Percentiles rank a stretch among this genome's conserved stretches.
Evolutionary conservation across 192 early-diverging fungal genomes (phyloP).

Genomic region (Coemansia sp.): DNA sequence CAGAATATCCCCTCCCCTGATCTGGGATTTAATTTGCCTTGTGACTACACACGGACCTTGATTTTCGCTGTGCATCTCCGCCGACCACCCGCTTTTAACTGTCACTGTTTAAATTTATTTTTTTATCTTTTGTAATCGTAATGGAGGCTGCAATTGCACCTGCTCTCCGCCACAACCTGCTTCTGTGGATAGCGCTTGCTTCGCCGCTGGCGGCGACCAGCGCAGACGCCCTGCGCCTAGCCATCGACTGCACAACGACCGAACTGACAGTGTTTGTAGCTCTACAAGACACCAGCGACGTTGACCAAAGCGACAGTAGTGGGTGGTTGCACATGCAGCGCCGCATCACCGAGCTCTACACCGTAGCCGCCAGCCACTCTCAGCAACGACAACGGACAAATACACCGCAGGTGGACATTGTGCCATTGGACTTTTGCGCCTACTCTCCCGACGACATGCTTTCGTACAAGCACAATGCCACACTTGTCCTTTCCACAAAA

Average conservation of each 20-base stretch:
- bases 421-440: constrained; percentile 41
- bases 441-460: constrained; percentile 43
- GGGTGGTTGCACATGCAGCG: constrained; percentile 51
- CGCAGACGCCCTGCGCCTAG: constrained; percentile 19
- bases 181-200: constrained; percentile 16
- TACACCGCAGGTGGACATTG: constrained; percentile 14
- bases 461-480: constrained; percentile 12
- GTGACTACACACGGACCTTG: no score
- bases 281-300: neutral
- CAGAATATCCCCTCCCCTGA: neutral
- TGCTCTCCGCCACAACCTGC: constrained; percentile 15
- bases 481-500: constrained; percentile 11
- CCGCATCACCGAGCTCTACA: constrained; percentile 43
- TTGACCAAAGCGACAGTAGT: neutral
- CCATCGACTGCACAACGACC: constrained; percentile 14
- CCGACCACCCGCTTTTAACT: no score
- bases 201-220: constrained; percentile 13
- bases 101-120: no score
- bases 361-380: constrained; percentile 16
- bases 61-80: no score
- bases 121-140: neutral
- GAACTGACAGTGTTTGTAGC: constrained; percentile 38
- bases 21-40: neutral
- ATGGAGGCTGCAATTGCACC: constrained; percentile 13
- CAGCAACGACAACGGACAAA: neutral